Evolutionary conservation across 495 filamentous ascomycete species (phyloP).

Genomic region (Coniosporium apollinis): DNA sequence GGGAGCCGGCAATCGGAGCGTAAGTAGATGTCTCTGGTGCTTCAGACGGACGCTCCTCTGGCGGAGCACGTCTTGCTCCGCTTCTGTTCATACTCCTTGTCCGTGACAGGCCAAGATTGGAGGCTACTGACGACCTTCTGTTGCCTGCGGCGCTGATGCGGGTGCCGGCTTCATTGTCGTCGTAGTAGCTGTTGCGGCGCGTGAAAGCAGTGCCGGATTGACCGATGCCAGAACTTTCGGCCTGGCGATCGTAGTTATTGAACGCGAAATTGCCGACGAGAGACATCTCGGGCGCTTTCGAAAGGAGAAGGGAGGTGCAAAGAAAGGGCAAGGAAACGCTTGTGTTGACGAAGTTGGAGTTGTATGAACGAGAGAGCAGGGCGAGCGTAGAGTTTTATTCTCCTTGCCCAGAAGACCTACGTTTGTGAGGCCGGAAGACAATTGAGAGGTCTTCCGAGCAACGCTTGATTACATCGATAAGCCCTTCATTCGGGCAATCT

Average conservation of each 20-base stretch:
- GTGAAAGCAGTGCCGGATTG: neutral
- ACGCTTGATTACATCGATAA: no score
- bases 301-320: no score
- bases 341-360: no score
- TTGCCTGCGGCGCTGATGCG: neutral
- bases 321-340: no score
- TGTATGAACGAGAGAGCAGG: no score
- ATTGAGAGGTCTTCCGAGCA: no score
- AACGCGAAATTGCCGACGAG: constrained; percentile 16
- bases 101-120: neutral
- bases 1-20: neutral
- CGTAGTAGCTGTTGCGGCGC: neutral
- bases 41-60: neutral
- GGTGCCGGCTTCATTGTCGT: neutral
- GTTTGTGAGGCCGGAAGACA: no score
- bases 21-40: neutral
- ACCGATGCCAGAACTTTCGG: constrained; percentile 4
- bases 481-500: no score
- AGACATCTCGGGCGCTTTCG: constrained; percentile 9
- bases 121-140: neutral
- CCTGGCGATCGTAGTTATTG: constrained; percentile 11
- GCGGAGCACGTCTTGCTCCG: neutral
- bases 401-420: no score
- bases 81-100: no score
- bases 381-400: no score